Percentiles rank a stretch among this genome's conserved stretches.
These are phyloP conservation scores for Coniella vitis DNA, from an alignment of 2,329 filamentous ascomycete genomes.

Conservation along the genomic window DNA sequence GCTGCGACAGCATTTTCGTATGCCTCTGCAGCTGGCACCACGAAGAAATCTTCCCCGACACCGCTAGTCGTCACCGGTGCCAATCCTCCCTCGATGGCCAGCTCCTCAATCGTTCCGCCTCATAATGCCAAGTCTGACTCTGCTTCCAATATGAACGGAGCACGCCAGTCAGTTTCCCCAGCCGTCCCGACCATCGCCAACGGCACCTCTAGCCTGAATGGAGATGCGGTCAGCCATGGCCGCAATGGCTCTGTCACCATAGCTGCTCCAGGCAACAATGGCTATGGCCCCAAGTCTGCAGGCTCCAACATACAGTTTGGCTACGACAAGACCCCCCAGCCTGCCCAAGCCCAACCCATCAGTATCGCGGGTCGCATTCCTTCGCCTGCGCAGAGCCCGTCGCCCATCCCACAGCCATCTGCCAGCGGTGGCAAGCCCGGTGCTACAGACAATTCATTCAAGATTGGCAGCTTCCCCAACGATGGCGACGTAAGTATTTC, in stretches of 20 bases:
- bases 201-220: slow-evolving; percentile 62
- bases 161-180: slow-evolving; percentile 66
- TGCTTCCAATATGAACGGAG: slow-evolving; percentile 71
- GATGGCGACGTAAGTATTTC: slow-evolving; percentile 67
- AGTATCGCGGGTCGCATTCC: slow-evolving; percentile 63
- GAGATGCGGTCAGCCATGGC: slow-evolving; percentile 62
- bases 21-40: slow-evolving; percentile 59
- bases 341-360: slow-evolving; percentile 48
- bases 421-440: slow-evolving; percentile 74
- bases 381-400: slow-evolving; percentile 83
- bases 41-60: slow-evolving; percentile 56
- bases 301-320: slow-evolving; percentile 67
- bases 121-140: slow-evolving; percentile 60
- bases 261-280: slow-evolving; percentile 71
- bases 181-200: slow-evolving; percentile 55
- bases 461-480: slow-evolving; percentile 71
- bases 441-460: slow-evolving; percentile 51
- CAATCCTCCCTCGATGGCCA: slow-evolving; percentile 48
- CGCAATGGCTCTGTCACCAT: slow-evolving; percentile 90
- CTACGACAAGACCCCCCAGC: slow-evolving; percentile 65
- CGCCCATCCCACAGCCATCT: slow-evolving; percentile 84
- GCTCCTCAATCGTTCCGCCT: slow-evolving; percentile 44
- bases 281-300: slow-evolving; percentile 55
- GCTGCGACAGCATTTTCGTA: slow-evolving; percentile 52
- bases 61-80: slow-evolving; percentile 55